Conservation (phyloP, 2,329 filamentous ascomycete species). For the Pestalotiopsis sp. region DNA sequence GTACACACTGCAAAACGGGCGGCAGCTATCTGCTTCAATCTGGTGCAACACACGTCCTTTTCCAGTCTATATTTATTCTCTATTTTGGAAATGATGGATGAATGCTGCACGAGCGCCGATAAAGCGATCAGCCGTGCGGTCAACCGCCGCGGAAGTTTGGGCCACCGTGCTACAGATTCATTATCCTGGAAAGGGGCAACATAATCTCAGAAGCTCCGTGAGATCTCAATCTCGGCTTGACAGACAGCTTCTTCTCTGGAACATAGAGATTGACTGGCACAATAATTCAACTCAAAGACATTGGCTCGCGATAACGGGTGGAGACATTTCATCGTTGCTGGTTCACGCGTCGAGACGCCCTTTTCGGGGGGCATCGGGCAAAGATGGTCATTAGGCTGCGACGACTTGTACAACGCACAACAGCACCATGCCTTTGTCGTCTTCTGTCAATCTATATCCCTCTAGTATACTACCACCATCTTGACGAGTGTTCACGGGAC, state of each 20-base stretch:
- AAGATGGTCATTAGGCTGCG: background rate
- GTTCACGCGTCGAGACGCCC: background rate
- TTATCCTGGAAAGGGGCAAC: too few species aligned
- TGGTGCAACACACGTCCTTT: too few species aligned
- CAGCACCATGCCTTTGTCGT: background rate
- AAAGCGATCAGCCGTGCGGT: too few species aligned
- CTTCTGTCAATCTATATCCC: background rate
- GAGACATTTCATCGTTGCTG: background rate
- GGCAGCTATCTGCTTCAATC: too few species aligned
- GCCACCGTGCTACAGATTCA: too few species aligned
- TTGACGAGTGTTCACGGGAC: background rate
- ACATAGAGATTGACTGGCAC: background rate
- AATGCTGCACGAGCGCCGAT: too few species aligned
- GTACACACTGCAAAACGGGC: too few species aligned
- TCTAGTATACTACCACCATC: background rate
- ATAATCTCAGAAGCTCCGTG: too few species aligned
- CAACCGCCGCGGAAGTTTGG: too few species aligned
- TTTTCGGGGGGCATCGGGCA: background rate
- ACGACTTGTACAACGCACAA: background rate
- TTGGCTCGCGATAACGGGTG: background rate
- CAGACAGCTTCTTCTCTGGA: background rate
- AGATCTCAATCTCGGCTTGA: too few species aligned
- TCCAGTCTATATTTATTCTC: too few species aligned
- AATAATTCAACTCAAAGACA: background rate
- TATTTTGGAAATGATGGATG: too few species aligned